phyloP scores from a whole-genome alignment of 208 protist genomes.

The Acanthamoeba rhysodes region DNA sequence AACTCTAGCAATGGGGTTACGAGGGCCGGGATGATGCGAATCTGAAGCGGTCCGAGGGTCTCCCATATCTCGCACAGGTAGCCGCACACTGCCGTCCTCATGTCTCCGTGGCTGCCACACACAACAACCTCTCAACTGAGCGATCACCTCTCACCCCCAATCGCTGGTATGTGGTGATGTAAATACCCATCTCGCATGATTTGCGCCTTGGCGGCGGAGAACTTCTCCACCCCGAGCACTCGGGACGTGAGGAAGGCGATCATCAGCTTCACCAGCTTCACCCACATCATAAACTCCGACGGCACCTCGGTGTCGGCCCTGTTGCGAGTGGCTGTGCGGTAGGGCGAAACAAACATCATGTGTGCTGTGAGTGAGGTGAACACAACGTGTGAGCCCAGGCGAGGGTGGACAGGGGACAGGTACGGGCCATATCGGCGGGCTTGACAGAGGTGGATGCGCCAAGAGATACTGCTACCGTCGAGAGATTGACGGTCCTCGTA shows the following conservation, averaged over 20 bases:
- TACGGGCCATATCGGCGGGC: too few species aligned
- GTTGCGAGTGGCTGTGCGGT: background rate
- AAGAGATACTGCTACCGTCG: too few species aligned
- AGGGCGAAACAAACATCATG: too few species aligned
- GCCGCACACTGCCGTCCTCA: background rate
- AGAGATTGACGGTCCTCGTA: background rate
- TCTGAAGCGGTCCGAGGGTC: background rate
- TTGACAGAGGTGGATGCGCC: too few species aligned
- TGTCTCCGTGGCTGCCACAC: conserved; percentile 27
- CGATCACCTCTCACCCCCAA: background rate
- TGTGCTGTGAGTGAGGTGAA: background rate
- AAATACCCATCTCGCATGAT: conserved; percentile 61
- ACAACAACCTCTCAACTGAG: background rate
- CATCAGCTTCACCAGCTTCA: conserved; percentile 75
- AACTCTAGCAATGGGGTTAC: conserved; percentile 16
- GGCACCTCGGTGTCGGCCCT: conserved; percentile 6
- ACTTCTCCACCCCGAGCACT: conserved; percentile 75
- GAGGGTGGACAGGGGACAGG: too few species aligned
- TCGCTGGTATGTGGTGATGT: background rate
- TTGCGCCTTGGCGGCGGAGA: conserved; percentile 66
- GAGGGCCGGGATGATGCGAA: conserved; percentile 3
- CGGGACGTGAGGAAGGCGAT: conserved; percentile 76
- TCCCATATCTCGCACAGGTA: conserved; percentile 8
- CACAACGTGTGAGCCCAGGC: too few species aligned
- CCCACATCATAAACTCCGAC: conserved; percentile 20